Percentiles rank a stretch among this genome's conserved stretches.
Conservation (phyloP, 202 grass and related monocot genomes). For the Eragrostis tef region DNA sequence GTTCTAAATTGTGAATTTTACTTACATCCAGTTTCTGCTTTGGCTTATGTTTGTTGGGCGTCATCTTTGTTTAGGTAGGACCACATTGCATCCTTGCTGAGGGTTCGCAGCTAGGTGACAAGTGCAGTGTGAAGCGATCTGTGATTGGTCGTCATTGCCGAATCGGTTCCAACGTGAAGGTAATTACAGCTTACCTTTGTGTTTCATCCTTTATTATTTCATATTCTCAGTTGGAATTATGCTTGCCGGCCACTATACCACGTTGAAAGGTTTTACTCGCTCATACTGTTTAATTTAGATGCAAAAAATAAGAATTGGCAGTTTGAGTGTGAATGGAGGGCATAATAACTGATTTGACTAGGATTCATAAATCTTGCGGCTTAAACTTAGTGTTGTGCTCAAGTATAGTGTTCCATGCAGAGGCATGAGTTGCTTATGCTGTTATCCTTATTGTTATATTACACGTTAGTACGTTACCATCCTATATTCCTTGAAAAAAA, state of each 20-base stretch:
- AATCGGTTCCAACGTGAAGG: constrained; percentile 99
- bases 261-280: not conserved
- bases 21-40: not conserved
- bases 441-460: constrained; percentile 10
- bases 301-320: constrained; percentile 20
- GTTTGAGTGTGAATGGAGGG: not conserved
- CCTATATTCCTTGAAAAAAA: not conserved
- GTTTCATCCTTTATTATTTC: constrained; percentile 27
- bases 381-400: not conserved
- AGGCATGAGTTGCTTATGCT: not conserved
- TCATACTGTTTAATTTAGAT: constrained; percentile 3
- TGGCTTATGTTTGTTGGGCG: not conserved
- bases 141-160: constrained; percentile 94
- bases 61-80: constrained; percentile 69
- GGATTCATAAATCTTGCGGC: not conserved
- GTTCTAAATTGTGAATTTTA: not conserved
- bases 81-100: constrained; percentile 96
- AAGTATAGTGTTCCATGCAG: not conserved
- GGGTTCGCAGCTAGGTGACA: constrained; percentile 94
- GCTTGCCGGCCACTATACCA: not conserved
- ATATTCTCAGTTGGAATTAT: constrained; percentile 9
- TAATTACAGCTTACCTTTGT: constrained; percentile 46
- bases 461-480: not conserved
- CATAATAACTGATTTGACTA: not conserved
- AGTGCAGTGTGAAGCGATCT: constrained; percentile 96